Evolutionary conservation across 345 rosid species (phyloP).

Genomic region (Melaleuca alternifolia): DNA sequence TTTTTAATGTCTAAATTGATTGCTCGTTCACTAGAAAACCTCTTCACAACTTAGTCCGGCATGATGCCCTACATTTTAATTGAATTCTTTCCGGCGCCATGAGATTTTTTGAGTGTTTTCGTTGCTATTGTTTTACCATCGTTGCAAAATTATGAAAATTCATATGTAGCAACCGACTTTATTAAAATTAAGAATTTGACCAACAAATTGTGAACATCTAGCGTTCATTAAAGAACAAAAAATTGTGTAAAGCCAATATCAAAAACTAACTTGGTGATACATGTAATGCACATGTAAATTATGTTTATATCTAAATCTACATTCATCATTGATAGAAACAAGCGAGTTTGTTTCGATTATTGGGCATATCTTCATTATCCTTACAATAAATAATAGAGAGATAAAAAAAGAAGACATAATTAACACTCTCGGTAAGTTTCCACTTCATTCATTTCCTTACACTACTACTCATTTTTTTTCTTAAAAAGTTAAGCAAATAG

Average conservation of each 20-base stretch:
- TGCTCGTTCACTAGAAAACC: no score
- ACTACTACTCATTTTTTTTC: neutral
- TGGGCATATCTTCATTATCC: neutral
- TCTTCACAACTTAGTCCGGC: no score
- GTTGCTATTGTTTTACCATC: neutral
- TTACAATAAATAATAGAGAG: neutral
- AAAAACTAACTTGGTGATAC: neutral
- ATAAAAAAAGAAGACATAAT: neutral
- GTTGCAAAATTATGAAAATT: neutral
- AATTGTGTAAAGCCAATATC: neutral
- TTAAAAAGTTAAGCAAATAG: neutral
- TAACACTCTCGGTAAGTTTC: neutral
- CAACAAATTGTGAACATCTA: neutral
- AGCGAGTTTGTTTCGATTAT: neutral
- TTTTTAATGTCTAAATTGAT: neutral
- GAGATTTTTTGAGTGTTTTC: neutral
- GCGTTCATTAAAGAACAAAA: rapidly evolving
- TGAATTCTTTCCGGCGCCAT: neutral
- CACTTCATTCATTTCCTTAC: neutral
- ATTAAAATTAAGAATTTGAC: neutral
- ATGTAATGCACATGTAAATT: neutral
- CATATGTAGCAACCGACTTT: neutral
- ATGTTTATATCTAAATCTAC: no score
- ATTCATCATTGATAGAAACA: no score
- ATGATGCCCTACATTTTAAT: neutral